Conservation (phyloP, 768 basidiomycete genomes). For the Leccinellum rugosiceps region DNA sequence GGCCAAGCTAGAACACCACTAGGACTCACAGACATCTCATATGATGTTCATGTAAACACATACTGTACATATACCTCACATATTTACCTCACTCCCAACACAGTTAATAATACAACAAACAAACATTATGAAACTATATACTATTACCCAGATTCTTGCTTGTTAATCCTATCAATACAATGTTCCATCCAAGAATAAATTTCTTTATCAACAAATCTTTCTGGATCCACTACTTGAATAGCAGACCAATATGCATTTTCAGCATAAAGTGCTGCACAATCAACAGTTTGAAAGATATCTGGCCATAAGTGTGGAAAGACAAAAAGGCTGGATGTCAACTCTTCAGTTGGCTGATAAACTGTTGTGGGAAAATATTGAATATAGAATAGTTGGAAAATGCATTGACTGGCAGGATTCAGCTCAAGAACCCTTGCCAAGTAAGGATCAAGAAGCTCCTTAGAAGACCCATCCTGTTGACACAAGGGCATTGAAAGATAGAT, state of each 20-base stretch:
- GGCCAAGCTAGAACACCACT: too few relatives aligned
- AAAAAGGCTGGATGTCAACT: slow-evolving; percentile 6
- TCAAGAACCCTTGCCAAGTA: slow-evolving; percentile 52
- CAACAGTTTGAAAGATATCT: slow-evolving; percentile 50
- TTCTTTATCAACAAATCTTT: not conserved
- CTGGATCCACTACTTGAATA: not conserved
- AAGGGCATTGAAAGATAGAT: slow-evolving; percentile 56
- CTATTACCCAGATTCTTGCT: not conserved
- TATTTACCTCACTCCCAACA: too few relatives aligned
- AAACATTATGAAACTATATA: not conserved
- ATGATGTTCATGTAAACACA: too few relatives aligned
- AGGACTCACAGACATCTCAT: too few relatives aligned
- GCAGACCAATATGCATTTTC: slow-evolving; percentile 54
- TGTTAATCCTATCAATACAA: not conserved
- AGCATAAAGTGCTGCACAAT: slow-evolving; percentile 54
- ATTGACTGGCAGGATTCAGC: slow-evolving; percentile 14
- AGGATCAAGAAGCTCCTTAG: slow-evolving; percentile 44
- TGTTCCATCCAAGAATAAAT: slow-evolving; percentile 10
- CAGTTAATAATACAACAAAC: too few relatives aligned
- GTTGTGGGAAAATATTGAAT: slow-evolving; percentile 37
- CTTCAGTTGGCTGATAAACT: not conserved
- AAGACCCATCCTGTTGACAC: slow-evolving; percentile 16
- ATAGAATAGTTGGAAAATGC: slow-evolving; percentile 55
- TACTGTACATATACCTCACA: too few relatives aligned
- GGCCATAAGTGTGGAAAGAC: slow-evolving; percentile 27